These are phyloP conservation scores for Colletotrichum sp. DNA, from an alignment of 2,329 filamentous ascomycete genomes.

Conservation along the genomic window DNA sequence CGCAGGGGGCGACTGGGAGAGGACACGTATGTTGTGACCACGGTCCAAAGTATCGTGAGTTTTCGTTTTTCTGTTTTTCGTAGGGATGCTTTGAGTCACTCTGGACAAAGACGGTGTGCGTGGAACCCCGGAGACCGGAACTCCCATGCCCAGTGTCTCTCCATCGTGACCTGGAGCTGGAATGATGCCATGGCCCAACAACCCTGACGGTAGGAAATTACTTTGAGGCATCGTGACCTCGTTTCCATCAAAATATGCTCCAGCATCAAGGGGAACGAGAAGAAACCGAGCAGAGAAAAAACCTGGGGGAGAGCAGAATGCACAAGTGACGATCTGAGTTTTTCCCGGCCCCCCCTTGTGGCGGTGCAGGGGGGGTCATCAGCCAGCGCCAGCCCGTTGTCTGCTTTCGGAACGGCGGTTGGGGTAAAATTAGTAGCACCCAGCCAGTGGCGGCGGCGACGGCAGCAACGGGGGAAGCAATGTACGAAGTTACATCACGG, in stretches of 20 bases:
- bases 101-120: not conserved
- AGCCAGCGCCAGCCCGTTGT: not conserved
- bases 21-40: not conserved
- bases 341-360: not conserved
- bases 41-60: not conserved
- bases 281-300: not conserved
- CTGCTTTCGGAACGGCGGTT: not conserved
- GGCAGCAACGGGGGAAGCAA: not conserved
- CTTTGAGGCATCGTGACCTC: slow-evolving; percentile 11
- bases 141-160: not conserved
- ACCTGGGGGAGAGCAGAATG: not conserved
- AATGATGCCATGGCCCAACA: slow-evolving; percentile 10
- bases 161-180: slow-evolving; percentile 11
- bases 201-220: slow-evolving; percentile 4
- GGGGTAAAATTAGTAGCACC: not conserved
- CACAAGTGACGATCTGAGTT: slow-evolving; percentile 15
- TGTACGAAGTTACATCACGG: not conserved
- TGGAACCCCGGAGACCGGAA: not conserved
- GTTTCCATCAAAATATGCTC: not conserved
- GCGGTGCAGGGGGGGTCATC: slow-evolving; percentile 5
- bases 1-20: not conserved
- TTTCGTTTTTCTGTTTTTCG: not conserved
- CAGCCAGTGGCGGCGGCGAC: not conserved
- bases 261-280: not conserved
- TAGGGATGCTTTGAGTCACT: not conserved